Evolutionary conservation across 192 early-diverging fungal genomes (phyloP), one percentile per base, ranked within the genome.

Genomic region (Cladochytrium replicatum): DNA sequence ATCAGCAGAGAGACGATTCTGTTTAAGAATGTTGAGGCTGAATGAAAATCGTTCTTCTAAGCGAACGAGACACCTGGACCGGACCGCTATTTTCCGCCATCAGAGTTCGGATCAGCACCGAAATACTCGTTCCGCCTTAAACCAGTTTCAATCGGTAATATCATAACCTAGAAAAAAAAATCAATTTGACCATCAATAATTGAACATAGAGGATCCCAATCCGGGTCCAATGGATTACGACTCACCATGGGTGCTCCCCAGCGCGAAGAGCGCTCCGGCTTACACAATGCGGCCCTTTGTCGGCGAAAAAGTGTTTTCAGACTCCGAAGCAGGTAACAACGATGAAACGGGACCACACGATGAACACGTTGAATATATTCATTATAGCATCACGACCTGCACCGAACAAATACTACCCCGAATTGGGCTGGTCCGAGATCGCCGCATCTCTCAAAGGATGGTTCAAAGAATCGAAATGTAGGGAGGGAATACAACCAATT

Each of bases 111-210:
- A 25, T 57, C 58, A 8, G 30, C 42, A 15, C 65, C 72, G 2
- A 69, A 69, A 46, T 76, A 57, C 61, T 71, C 74, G 24, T 76
- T 76, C 54, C 68, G 68, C 15, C 40, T 52, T 0, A 75, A 71
- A 48, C 26, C 54, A 3, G 39, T 46, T 15, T 7, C 32, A 29
- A 28, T 41, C 11, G 39, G 69, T 72, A 55, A 7, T 21, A 8
- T 39, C 8, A 23, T 5, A 6, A n/a, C 24, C 24, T 38, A 27
- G 13, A 52, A 19, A 9, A 3, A 5, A 29, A 2, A 6, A 11
- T 42, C 0, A 63, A 60, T 57, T 2, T 47, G 34, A 30, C n/a
- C 25, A 19, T 37, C 27, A 11, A 17, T 13, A 37, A 45, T 38
- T 42, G 23, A 2, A 7, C 6, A 25, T 25, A 66, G 68, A 50